Base-by-base conservation (phyloP, 257 asterid species). In the Lantana camara region DNA sequence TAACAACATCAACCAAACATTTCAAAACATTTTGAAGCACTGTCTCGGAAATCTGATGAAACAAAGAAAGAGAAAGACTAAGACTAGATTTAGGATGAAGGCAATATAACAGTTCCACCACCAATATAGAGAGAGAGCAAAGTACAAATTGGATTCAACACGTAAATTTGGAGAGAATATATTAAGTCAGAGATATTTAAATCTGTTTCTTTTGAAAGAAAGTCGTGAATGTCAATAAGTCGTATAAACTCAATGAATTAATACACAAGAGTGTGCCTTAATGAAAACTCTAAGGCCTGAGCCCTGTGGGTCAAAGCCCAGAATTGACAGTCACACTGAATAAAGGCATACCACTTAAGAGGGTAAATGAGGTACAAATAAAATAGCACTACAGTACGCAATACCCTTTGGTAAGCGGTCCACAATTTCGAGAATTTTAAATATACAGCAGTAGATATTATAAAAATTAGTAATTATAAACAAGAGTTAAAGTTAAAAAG, bases 1-100 rank as follows among this genome's bases (percentile, higher is more conserved):
- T 85, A 70, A 80, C 79, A 37, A 90, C 73, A 68, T 79, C 89
- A 45, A 85, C 95, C 73, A 94, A 84, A 78, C 95, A 85, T 75
- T 84, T 81, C 72, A 88, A 68, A 67, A 78, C 82, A 79, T 76
- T 81, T 71, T 88, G 92, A 83, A 90, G 89, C 80, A 81, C 77
- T 13, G 83, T 75, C 40, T 80, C 85, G 24, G 95, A 68, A 71
- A 94, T 85, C 99, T 94, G 89, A 60, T 61, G 72, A 66, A 68
- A 58, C 47, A 68, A 60, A 27, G 63, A 53, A 49, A 69, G 63
- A 55, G 6, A 58, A 54, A 37, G 45, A 73, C 35, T 52, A 42
- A 67, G 66, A 67, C 29, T 35, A 66, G 22, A 35, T 7, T 35
- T 4, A 10, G 23, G 34, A 44, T 40, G 32, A 55, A 55, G 66